Evolutionary conservation across 2,329 filamentous ascomycete genomes (phyloP).

Genomic region (Talaromyces sp.): DNA sequence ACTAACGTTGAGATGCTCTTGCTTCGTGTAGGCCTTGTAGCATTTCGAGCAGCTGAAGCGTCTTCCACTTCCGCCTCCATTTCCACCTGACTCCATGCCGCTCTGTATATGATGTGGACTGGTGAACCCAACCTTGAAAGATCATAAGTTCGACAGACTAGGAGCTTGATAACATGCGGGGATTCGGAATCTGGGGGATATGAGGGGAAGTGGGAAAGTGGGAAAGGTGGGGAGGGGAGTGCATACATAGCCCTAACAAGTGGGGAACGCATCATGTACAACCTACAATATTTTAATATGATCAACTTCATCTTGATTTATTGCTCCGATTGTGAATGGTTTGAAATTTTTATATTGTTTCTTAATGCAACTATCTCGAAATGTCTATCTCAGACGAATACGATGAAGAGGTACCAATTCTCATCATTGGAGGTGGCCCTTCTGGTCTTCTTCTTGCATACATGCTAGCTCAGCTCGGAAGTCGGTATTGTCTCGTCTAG

Average conservation of each 20-base stretch:
- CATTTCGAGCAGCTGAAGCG: constrained; percentile 21
- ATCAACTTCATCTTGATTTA: neutral
- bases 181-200: neutral
- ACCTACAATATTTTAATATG: neutral
- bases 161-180: neutral
- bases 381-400: neutral
- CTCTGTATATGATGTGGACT: neutral
- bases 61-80: constrained; percentile 2
- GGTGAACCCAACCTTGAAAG: neutral
- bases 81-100: neutral
- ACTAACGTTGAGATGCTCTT: constrained; percentile 23
- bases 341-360: neutral
- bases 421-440: neutral
- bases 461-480: neutral
- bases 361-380: neutral
- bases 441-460: neutral
- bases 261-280: neutral
- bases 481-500: neutral
- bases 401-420: neutral
- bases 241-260: neutral
- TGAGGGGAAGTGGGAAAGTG: neutral
- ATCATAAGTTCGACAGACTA: neutral
- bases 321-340: neutral
- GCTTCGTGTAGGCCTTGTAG: constrained; percentile 22
- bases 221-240: neutral